Base-by-base conservation (phyloP, 1,284 basidiomycete genomes). In the Papiliotrema laurentii region DNA sequence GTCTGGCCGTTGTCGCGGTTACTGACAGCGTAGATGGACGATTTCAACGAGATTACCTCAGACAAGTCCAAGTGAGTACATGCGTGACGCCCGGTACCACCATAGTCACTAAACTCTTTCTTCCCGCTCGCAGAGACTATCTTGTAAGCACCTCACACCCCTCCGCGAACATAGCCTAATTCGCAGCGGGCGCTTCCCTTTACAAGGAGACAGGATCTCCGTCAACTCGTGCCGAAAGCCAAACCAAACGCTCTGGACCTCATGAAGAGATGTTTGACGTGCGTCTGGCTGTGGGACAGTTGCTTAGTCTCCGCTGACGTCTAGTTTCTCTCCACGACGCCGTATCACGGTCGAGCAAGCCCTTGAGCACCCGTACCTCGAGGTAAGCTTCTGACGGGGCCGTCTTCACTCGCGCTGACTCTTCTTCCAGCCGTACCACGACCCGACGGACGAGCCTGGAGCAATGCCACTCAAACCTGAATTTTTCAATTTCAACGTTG, bases 341-440 rank as follows among this genome's bases (percentile, higher is more conserved):
- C 81, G 94, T 27, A 93, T 97, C 61, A 85, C 87, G 49, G 93
- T 91, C 28, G 84, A 86, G 45, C 87, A 94, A 54, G 92, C 93
- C 1, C 78, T 97, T 47, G 80, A 82, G 57, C 96, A 97, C 74
- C 91, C 94, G 0, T 98, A 97, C 72, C 79, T 98, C 21, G 82
- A 86, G 73, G 87, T 82, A 37, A 45, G 77, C 1, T 1, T 22
- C n/a, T 16, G 45, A 6, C 22, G 1, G 14, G 35, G n/a, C 24
- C 21, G 21, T n/a, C 9, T 11, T 39, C 11, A 14, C 79, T 58
- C 81, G 34, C 43, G 33, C 10, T 47, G 30, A 24, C 25, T 33
- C 21, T n/a, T n/a, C 41, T 9, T 18, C 14, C 53, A 86, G 84
- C 83, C 89, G 1, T 93, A 93, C 69, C 90, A 94, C 61, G 91